Conservation (phyloP, 73 alveolate species). For the Paramecium sonneborni region DNA sequence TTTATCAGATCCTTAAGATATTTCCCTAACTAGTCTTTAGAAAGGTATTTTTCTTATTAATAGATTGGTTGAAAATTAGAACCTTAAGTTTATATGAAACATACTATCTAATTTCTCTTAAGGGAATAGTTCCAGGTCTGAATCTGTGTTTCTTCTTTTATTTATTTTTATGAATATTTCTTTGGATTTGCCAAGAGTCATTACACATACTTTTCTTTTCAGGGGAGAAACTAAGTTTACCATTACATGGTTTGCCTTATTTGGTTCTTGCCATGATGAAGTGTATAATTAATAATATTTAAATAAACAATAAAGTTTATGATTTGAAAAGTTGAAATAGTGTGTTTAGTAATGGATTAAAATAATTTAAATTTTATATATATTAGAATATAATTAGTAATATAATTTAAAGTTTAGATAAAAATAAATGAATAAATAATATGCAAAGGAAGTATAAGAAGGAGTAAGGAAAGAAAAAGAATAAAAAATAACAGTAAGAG, state of each 20-base stretch:
- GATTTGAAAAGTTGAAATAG: not conserved
- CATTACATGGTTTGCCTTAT: not conserved
- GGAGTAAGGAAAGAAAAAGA: too few species aligned
- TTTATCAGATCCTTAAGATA: slow-evolving; percentile 71
- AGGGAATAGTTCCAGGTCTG: slow-evolving; percentile 93
- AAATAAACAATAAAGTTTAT: too few species aligned
- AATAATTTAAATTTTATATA: too few species aligned
- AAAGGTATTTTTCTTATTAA: slow-evolving; percentile 84
- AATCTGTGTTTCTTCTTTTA: slow-evolving; percentile 70
- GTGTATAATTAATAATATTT: too few species aligned
- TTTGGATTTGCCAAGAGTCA: not conserved
- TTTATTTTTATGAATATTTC: not conserved
- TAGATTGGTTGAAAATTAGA: slow-evolving; percentile 80
- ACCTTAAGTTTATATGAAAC: not conserved
- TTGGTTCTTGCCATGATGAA: slow-evolving; percentile 39
- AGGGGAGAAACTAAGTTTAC: not conserved
- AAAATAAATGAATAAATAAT: too few species aligned
- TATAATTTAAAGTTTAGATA: too few species aligned
- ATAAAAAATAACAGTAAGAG: not conserved
- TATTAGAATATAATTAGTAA: too few species aligned
- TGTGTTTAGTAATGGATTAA: too few species aligned
- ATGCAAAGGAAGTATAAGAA: too few species aligned
- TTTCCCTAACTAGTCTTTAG: slow-evolving; percentile 82
- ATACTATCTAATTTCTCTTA: slow-evolving; percentile 88
- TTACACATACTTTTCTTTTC: not conserved